Evolutionary conservation across 2,329 filamentous ascomycete species (phyloP), one percentile per base, ranked within the genome.

Genomic region (Zymoseptoria tritici): DNA sequence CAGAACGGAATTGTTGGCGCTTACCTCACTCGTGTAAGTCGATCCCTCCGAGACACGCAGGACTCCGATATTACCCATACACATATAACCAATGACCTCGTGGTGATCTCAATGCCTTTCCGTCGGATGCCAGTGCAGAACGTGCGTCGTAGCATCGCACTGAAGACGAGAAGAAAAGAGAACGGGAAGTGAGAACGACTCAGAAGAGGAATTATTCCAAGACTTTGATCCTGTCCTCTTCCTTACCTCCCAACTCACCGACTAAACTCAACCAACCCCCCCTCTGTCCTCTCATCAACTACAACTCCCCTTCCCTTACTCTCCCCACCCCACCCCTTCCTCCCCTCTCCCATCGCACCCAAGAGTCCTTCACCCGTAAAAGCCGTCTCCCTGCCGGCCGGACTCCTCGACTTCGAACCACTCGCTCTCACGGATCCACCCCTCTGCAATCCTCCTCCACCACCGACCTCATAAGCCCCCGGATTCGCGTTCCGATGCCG

Each of bases 321-420:
- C 9, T 68, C 70, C 16, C 68, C 67, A 7, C 75, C 73, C 67
- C 77, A 75, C 13, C 76, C 74, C 58, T 72, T 73, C 19, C 72
- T 73, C 8, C 73, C 71, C n/a, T 71, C 67, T 26, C 57, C 57
- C 16, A 55, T 54, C 0, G 75, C 74, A 24, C 52, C 52, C 19
- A 80, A 65, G 52, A 80, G 66, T 2, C 77, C 77, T 22, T 75
- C 75, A 5, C 77, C 77, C 0, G 77, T 78, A 58, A 80, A 80
- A 1, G 75, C 75, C 29, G 71, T n/a, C 52, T 54, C 51, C 49
- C 26, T 29, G 50, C 57, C 31, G 49, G 11, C 36, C 36, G 36
- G 36, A 9, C 50, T 29, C 22, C 22, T 26, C 52, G 19, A 52
- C 19, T 24, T 29, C 20, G 59, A 19, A 52, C 59, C 49, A 52